A percentile compares a stretch with the other conserved stretches of the same genome.
These are phyloP conservation scores for Ceratocystis colombiana DNA, from an alignment of 2,329 filamentous ascomycete species.

Conservation along the genomic window DNA sequence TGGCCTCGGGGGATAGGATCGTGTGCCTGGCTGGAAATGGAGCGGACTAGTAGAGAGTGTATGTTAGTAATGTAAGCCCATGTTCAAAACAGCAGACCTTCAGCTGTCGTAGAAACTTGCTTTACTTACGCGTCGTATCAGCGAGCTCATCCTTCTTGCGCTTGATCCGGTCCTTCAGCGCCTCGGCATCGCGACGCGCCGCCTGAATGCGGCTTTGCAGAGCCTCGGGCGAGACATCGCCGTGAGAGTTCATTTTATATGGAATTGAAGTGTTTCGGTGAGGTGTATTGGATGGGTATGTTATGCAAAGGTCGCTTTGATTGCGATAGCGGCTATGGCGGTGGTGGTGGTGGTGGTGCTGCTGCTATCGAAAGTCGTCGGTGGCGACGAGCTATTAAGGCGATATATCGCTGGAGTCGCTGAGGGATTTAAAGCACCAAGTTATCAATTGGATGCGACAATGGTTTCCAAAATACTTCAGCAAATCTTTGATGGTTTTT, in stretches of 20 bases:
- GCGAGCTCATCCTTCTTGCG: constrained; percentile 99
- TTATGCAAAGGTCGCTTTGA: background rate
- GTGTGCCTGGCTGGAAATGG: constrained; percentile 84
- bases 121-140: constrained; percentile 82
- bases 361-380: background rate
- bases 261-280: background rate
- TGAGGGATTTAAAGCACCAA: no score
- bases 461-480: background rate
- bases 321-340: background rate
- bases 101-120: background rate
- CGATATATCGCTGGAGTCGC: background rate
- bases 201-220: constrained; percentile 92
- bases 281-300: background rate
- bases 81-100: background rate
- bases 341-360: no score
- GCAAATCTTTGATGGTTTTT: background rate
- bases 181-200: constrained; percentile 94
- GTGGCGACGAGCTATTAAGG: background rate
- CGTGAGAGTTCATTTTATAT: constrained; percentile 46
- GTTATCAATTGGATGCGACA: background rate
- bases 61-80: background rate
- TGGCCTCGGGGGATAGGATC: constrained; percentile 82
- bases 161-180: constrained; percentile 97
- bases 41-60: constrained; percentile 60
- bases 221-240: constrained; percentile 58